These are phyloP conservation scores for Calonectria naviculata DNA, from an alignment of 2,329 filamentous ascomycete genomes.

Conservation along the genomic window DNA sequence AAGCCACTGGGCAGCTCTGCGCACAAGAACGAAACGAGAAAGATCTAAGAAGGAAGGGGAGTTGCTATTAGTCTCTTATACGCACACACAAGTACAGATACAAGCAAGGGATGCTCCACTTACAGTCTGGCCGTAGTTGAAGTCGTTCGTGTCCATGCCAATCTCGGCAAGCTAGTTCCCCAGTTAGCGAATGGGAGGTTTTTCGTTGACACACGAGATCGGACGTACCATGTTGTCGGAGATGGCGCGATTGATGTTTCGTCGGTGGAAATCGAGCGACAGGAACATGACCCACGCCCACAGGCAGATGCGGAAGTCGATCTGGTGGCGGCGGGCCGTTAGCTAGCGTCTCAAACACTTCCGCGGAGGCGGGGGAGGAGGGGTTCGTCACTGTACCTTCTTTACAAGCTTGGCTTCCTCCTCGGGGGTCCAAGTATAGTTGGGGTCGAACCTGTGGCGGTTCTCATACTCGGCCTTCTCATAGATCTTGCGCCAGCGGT, in stretches of 20 bases:
- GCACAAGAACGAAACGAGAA: slow-evolving; percentile 55
- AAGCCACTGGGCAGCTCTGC: slow-evolving; percentile 62
- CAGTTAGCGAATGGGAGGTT: slow-evolving; percentile 1
- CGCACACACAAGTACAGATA: background rate
- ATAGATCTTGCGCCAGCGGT: slow-evolving; percentile 65
- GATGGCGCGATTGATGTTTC: slow-evolving; percentile 58
- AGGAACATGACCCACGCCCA: slow-evolving; percentile 61
- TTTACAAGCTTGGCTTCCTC: slow-evolving; percentile 59
- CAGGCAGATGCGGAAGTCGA: slow-evolving; percentile 57
- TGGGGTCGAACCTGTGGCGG: slow-evolving; percentile 66
- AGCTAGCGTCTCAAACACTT: slow-evolving; percentile 12
- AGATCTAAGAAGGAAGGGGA: slow-evolving; percentile 45
- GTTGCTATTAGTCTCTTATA: slow-evolving; percentile 1
- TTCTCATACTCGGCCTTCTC: slow-evolving; percentile 70
- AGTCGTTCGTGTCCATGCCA: slow-evolving; percentile 57
- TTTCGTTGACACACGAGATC: background rate
- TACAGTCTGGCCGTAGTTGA: slow-evolving; percentile 55
- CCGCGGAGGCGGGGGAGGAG: background rate
- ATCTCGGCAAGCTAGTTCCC: slow-evolving; percentile 47
- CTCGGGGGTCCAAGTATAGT: slow-evolving; percentile 55
- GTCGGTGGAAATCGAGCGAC: slow-evolving; percentile 57
- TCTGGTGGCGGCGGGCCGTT: slow-evolving; percentile 43
- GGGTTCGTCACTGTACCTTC: slow-evolving; percentile 47
- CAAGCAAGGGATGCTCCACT: slow-evolving; percentile 15
- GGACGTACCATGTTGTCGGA: slow-evolving; percentile 50